These are phyloP conservation scores for Obelidium mucronatum DNA, from an alignment of 192 early-diverging fungal genomes.

Conservation along the genomic window DNA sequence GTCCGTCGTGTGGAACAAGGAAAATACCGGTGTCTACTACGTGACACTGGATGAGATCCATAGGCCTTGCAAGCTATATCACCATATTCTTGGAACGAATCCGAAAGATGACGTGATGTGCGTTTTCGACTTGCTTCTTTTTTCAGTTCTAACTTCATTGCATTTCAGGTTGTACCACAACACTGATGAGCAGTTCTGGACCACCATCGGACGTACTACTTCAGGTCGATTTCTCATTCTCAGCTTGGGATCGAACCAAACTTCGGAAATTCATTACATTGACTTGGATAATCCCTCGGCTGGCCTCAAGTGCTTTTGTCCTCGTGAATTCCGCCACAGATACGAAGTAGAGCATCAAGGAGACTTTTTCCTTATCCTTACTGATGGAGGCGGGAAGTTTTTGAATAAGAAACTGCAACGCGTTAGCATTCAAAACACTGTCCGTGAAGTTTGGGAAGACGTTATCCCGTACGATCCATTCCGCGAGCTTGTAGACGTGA, in stretches of 20 bases:
- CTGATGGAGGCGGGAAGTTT: slow-evolving; percentile 53
- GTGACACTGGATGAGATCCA: slow-evolving; percentile 46
- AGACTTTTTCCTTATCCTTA: slow-evolving; percentile 49
- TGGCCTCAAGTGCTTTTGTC: slow-evolving; percentile 39
- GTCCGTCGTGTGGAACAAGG: slow-evolving; percentile 43
- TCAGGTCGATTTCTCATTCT: slow-evolving; percentile 49
- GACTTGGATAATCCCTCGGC: slow-evolving; percentile 5
- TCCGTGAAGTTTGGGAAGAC: slow-evolving; percentile 38
- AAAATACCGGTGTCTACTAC: slow-evolving; percentile 44
- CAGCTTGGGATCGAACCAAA: slow-evolving; percentile 32
- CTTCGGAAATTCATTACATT: slow-evolving; percentile 1
- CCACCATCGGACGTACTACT: slow-evolving; percentile 36
- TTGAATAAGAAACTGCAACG: slow-evolving; percentile 50
- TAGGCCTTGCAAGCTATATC: slow-evolving; percentile 36
- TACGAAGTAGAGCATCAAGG: slow-evolving; percentile 57
- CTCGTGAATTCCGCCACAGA: slow-evolving; percentile 42
- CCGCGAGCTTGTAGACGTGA: slow-evolving; percentile 24
- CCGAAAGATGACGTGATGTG: slow-evolving; percentile 34
- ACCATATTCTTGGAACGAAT: slow-evolving; percentile 42
- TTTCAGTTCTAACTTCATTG: too few species aligned
- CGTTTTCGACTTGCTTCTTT: not conserved
- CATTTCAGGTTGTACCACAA: slow-evolving; percentile 45
- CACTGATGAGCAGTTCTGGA: slow-evolving; percentile 50
- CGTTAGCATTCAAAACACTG: slow-evolving; percentile 11
- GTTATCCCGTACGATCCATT: slow-evolving; percentile 56